These are phyloP conservation scores for Venturia aucupariae DNA, from an alignment of 2,329 filamentous ascomycete species.

Conservation along the genomic window DNA sequence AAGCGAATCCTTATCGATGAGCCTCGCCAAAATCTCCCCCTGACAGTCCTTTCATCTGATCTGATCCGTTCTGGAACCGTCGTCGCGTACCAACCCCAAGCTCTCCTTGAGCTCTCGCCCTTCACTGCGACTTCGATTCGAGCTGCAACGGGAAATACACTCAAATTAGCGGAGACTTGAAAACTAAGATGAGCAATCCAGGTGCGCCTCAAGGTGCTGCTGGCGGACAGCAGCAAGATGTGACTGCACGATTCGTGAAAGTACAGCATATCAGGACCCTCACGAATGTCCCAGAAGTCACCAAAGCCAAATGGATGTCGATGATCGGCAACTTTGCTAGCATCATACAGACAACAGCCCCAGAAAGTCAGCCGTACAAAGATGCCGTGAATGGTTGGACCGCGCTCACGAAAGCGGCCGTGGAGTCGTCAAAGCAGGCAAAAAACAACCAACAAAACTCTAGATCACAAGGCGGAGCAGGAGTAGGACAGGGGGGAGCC, in stretches of 20 bases:
- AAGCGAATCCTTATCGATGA: background rate
- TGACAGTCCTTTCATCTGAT: background rate
- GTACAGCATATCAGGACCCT: background rate
- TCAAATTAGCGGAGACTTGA: background rate
- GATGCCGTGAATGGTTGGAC: background rate
- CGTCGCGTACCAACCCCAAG: background rate
- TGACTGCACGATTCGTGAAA: constrained; percentile 1
- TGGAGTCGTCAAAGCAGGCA: background rate
- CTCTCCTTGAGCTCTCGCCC: background rate
- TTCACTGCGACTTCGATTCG: background rate
- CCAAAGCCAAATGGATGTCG: constrained; percentile 1
- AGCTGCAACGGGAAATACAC: background rate
- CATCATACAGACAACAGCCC: constrained; percentile 1
- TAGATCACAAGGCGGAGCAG: background rate
- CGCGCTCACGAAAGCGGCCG: background rate
- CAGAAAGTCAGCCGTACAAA: constrained; percentile 1
- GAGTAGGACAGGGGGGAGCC: background rate
- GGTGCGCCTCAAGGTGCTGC: background rate
- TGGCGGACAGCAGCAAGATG: background rate
- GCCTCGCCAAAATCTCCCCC: background rate
- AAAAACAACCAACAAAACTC: constrained; percentile 1
- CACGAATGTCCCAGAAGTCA: background rate
- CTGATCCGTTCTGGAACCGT: background rate
- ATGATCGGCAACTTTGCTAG: background rate
- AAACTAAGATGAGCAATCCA: background rate